Conservation (phyloP, 352 stramenopile species). For the Phytopythium vexans region DNA sequence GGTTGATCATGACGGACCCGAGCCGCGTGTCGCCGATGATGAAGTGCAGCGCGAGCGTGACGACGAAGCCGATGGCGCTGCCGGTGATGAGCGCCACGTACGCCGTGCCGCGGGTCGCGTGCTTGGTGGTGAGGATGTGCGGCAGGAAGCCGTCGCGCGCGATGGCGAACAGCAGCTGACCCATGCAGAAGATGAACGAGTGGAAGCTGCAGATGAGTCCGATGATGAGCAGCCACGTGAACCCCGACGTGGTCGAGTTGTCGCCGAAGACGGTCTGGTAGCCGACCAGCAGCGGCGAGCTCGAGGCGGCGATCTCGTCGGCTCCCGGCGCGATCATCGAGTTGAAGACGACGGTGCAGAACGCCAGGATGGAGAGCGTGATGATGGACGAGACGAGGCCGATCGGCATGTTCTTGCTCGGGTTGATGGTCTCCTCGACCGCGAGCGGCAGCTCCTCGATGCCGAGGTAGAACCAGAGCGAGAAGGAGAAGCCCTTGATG, state of each 20-base stretch:
- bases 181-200: slow-evolving; percentile 83
- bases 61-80: slow-evolving; percentile 35
- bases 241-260: slow-evolving; percentile 59
- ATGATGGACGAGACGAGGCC: slow-evolving; percentile 56
- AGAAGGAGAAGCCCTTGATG: slow-evolving; percentile 57
- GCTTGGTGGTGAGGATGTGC: slow-evolving; percentile 37
- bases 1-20: slow-evolving; percentile 65
- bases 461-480: slow-evolving; percentile 70
- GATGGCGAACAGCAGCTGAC: slow-evolving; percentile 60
- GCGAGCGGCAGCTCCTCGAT: slow-evolving; percentile 67
- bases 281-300: slow-evolving; percentile 49
- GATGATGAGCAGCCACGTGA: slow-evolving; percentile 66
- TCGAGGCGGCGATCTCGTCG: slow-evolving; percentile 31
- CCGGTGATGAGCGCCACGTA: slow-evolving; percentile 54
- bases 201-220: slow-evolving; percentile 66
- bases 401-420: slow-evolving; percentile 52
- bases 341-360: slow-evolving; percentile 65
- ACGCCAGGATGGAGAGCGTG: slow-evolving; percentile 46
- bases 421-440: slow-evolving; percentile 64
- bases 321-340: slow-evolving; percentile 59
- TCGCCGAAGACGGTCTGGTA: slow-evolving; percentile 71
- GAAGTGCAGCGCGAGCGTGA: slow-evolving; percentile 52
- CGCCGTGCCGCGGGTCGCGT: slow-evolving; percentile 42
- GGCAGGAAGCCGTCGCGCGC: slow-evolving; percentile 61
- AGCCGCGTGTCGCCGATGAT: slow-evolving; percentile 55